phyloP scores from a whole-genome alignment of 805 yeast species.

The Starmerella tilneyi region DNA sequence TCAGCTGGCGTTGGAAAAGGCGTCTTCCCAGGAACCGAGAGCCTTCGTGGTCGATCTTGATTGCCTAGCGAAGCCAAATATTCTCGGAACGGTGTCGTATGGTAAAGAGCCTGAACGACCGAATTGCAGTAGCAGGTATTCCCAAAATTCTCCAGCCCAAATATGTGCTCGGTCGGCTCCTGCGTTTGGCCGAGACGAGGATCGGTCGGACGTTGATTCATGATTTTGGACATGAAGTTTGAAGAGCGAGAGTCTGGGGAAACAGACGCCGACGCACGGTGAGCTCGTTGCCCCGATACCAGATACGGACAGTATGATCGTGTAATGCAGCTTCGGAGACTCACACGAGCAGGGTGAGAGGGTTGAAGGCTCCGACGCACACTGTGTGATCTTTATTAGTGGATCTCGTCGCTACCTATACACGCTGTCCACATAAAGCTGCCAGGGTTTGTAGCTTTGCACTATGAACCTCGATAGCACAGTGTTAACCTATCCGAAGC shows the following conservation, averaged over 20 bases:
- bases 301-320: too few relatives aligned
- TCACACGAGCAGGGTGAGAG: too few relatives aligned
- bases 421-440: too few relatives aligned
- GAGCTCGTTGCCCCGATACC: too few relatives aligned
- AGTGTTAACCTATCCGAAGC: slow-evolving; percentile 25
- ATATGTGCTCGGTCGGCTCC: slow-evolving; percentile 29
- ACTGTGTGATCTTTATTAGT: too few relatives aligned
- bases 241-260: background rate
- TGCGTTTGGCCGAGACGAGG: background rate
- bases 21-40: slow-evolving; percentile 27
- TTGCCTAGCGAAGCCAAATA: slow-evolving; percentile 32
- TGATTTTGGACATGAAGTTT: background rate
- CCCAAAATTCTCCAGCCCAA: slow-evolving; percentile 38
- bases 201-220: background rate
- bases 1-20: slow-evolving; percentile 28
- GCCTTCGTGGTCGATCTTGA: slow-evolving; percentile 33
- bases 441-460: too few relatives aligned
- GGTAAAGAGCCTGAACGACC: slow-evolving; percentile 76
- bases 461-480: too few relatives aligned
- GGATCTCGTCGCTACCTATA: too few relatives aligned
- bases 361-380: too few relatives aligned
- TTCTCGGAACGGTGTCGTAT: slow-evolving; percentile 57
- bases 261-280: background rate
- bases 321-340: too few relatives aligned
- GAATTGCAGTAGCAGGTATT: slow-evolving; percentile 92